phyloP scores from a whole-genome alignment of 139 green algal species.

The Coelastrella sp. region DNA sequence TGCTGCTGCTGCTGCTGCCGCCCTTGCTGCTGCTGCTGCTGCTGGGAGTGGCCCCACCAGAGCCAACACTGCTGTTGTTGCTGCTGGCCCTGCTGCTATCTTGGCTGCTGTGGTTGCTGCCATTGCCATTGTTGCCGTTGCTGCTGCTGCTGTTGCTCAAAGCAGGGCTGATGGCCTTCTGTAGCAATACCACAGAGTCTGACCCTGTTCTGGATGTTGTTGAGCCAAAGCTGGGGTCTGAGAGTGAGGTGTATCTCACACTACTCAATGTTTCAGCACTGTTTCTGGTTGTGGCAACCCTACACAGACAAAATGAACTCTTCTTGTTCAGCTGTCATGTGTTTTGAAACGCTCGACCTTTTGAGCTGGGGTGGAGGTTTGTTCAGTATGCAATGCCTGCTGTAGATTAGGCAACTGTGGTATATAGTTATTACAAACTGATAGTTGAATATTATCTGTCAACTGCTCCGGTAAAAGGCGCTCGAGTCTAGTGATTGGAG shows the following conservation, averaged over 20 bases:
- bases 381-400: too few relatives aligned
- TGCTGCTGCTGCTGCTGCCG: too few relatives aligned
- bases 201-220: not conserved
- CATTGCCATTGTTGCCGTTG: not conserved
- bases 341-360: too few relatives aligned
- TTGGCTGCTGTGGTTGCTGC: not conserved
- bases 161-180: not conserved
- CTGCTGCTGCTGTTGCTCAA: not conserved
- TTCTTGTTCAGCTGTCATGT: too few relatives aligned
- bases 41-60: not conserved
- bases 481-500: too few relatives aligned
- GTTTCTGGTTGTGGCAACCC: not conserved
- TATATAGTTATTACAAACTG: too few relatives aligned
- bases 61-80: not conserved
- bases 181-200: not conserved
- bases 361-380: too few relatives aligned
- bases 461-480: too few relatives aligned
- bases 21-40: too few relatives aligned
- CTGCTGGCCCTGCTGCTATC: not conserved
- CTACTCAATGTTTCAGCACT: not conserved
- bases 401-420: too few relatives aligned
- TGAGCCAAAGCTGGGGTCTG: not conserved
- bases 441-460: too few relatives aligned
- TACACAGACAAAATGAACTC: too few relatives aligned
- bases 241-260: not conserved